Conservation (phyloP, 1,284 basidiomycete species). For the Ceratobasidium sp. region DNA sequence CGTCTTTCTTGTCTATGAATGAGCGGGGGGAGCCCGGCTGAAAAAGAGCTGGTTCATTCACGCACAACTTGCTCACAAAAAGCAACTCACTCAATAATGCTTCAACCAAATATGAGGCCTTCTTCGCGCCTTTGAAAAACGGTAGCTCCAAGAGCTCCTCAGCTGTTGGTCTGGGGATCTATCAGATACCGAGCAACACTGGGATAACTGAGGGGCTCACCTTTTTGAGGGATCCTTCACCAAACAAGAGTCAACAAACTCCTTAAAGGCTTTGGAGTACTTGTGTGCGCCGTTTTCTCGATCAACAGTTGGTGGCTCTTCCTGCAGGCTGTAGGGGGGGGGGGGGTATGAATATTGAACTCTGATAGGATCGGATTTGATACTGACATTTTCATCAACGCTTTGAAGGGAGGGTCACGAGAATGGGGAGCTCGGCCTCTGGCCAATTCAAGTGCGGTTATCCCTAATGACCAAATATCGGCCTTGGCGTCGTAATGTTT, state of each 20-base stretch:
- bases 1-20: constrained; percentile 74
- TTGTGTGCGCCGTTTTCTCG: constrained; percentile 76
- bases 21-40: constrained; percentile 73
- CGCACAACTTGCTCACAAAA: not conserved
- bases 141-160: constrained; percentile 78
- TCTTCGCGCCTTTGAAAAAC: constrained; percentile 83
- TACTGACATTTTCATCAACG: constrained; percentile 77
- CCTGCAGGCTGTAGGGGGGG: constrained; percentile 64
- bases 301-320: constrained; percentile 77
- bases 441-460: constrained; percentile 85
- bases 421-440: constrained; percentile 85
- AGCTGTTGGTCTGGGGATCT: constrained; percentile 71
- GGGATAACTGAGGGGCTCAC: constrained; percentile 51
- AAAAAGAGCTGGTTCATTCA: constrained; percentile 24
- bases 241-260: constrained; percentile 82
- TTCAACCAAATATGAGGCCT: constrained; percentile 75
- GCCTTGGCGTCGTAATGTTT: constrained; percentile 79
- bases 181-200: constrained; percentile 19
- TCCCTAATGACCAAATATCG: constrained; percentile 93
- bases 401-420: constrained; percentile 75
- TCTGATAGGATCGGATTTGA: constrained; percentile 46
- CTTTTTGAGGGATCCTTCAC: constrained; percentile 82
- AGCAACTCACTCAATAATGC: constrained; percentile 70
- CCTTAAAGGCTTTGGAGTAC: constrained; percentile 84
- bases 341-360: not conserved